Percentiles rank a stretch among this genome's conserved stretches.
phyloP scores from a whole-genome alignment of 129 eudicot genomes.

The Apium graveolens region DNA sequence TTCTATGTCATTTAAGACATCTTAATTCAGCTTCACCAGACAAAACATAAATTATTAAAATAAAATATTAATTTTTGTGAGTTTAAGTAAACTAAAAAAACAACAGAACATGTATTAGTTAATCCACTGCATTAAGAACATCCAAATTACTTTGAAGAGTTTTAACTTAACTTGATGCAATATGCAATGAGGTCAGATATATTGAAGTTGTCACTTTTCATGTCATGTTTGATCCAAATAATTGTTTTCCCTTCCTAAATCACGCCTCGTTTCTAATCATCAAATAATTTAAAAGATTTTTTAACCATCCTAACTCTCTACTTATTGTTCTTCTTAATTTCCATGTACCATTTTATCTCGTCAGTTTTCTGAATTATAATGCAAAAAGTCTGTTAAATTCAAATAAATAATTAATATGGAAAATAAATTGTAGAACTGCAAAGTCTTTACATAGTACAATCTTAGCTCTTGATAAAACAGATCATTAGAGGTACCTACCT shows the following conservation, averaged over 20 bases:
- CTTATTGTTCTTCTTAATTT: slow-evolving; percentile 88
- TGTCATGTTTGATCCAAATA: slow-evolving; percentile 90
- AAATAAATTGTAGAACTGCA: not conserved
- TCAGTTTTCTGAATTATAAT: slow-evolving; percentile 53
- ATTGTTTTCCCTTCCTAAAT: slow-evolving; percentile 97
- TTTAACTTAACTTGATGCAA: slow-evolving; percentile 73
- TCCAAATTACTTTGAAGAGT: not conserved
- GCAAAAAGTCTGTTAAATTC: not conserved
- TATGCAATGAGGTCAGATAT: slow-evolving; percentile 98
- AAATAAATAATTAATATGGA: not conserved
- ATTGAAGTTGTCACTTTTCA: slow-evolving; percentile 91
- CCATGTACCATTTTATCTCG: slow-evolving; percentile 82
- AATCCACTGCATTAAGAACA: not conserved
- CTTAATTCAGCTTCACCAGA: too few relatives aligned
- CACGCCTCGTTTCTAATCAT: slow-evolving; percentile 79
- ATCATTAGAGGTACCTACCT: slow-evolving; percentile 38
- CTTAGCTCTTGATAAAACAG: slow-evolving; percentile 69
- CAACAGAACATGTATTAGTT: not conserved
- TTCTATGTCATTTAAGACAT: too few relatives aligned
- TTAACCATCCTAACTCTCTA: slow-evolving; percentile 78
- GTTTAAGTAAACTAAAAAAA: slow-evolving; percentile 39
- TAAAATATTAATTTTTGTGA: too few relatives aligned
- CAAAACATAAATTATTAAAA: too few relatives aligned
- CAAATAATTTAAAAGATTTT: slow-evolving; percentile 76
- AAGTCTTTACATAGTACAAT: not conserved